A percentile compares a stretch with the other conserved stretches of the same genome.
These are phyloP conservation scores for Kwoniella sp. DNA, from an alignment of 768 basidiomycete species.

Conservation along the genomic window DNA sequence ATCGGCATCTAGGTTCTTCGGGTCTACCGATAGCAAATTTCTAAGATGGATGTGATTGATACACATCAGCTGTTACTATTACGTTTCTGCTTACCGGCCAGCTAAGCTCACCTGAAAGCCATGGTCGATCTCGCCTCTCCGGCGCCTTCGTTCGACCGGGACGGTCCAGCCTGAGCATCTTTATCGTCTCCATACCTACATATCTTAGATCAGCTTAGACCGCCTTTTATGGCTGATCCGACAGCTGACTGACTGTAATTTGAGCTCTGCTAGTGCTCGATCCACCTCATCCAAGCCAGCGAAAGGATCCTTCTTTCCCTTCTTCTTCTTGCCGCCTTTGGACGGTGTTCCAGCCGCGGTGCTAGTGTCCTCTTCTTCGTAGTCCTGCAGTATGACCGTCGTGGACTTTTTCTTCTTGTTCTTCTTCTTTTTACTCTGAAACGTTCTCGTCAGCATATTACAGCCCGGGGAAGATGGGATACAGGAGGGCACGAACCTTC, in stretches of 20 bases:
- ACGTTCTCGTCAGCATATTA: not conserved
- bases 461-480: not conserved
- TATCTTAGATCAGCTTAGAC: not conserved
- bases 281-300: conserved; percentile 73
- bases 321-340: conserved; percentile 61
- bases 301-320: conserved; percentile 22
- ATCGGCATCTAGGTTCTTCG: conserved; percentile 79
- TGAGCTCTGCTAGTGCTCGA: conserved; percentile 79
- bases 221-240: not conserved
- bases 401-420: conserved; percentile 74
- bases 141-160: conserved; percentile 41
- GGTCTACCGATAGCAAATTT: conserved; percentile 73
- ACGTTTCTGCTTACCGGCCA: too few relatives aligned
- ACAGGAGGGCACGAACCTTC: conserved; percentile 29
- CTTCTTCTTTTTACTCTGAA: conserved; percentile 62
- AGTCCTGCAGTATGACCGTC: conserved; percentile 57
- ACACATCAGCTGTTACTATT: conserved; percentile 3
- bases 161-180: conserved; percentile 52
- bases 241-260: conserved; percentile 63
- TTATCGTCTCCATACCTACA: conserved; percentile 53
- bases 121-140: conserved; percentile 39
- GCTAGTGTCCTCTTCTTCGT: conserved; percentile 63
- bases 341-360: conserved; percentile 59
- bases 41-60: conserved; percentile 20
- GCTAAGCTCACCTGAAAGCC: conserved; percentile 50